Conservation (phyloP, 371 early-diverging fungal genomes). For the Mucor velutinosus region DNA sequence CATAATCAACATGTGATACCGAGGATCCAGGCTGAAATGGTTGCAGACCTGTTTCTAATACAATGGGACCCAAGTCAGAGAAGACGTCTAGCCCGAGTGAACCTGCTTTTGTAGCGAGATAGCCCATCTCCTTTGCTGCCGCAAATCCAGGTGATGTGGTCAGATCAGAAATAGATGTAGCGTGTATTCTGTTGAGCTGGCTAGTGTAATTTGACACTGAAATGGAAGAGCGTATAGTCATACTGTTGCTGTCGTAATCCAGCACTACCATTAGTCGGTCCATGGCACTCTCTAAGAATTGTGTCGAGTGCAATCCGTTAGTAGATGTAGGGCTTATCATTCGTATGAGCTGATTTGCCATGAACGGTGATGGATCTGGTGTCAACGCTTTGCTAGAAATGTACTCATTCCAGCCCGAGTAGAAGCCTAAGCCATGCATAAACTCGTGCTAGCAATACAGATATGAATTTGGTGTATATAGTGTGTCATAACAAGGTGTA, state of each 20-base stretch:
- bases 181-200: constrained; percentile 12
- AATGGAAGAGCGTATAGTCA: background rate
- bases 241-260: background rate
- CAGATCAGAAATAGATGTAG: constrained; percentile 7
- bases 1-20: constrained; percentile 53
- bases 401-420: constrained; percentile 48
- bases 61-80: constrained; percentile 2
- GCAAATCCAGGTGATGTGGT: constrained; percentile 10
- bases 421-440: constrained; percentile 67
- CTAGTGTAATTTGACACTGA: constrained; percentile 5
- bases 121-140: constrained; percentile 16
- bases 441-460: constrained; percentile 54
- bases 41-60: constrained; percentile 34
- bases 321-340: constrained; percentile 7
- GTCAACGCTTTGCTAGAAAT: constrained; percentile 12
- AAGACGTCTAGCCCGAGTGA: constrained; percentile 12
- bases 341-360: constrained; percentile 20
- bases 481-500: background rate
- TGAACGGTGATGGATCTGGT: constrained; percentile 38
- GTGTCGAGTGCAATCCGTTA: constrained; percentile 3
- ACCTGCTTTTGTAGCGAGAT: constrained; percentile 9
- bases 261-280: constrained; percentile 12
- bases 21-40: constrained; percentile 51
- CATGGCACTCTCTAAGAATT: constrained; percentile 27
- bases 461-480: background rate